Conservation (phyloP, 164 flowering plant species). For the Umbellularia californica region DNA sequence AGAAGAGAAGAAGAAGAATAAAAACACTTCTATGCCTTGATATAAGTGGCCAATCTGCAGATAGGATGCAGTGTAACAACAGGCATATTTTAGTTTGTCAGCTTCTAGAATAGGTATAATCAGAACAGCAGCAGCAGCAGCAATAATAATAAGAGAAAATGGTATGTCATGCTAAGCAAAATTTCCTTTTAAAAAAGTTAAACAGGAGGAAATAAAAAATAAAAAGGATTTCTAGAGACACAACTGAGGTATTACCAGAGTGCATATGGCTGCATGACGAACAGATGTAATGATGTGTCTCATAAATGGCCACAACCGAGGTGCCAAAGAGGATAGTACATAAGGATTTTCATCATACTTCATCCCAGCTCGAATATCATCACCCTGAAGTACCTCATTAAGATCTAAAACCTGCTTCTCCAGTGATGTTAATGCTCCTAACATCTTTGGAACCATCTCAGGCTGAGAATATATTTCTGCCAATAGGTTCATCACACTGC, state of each 20-base stretch:
- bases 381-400: slow-evolving; percentile 49
- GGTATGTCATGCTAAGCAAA: no score
- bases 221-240: no score
- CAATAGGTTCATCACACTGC: slow-evolving; percentile 97
- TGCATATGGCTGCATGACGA: slow-evolving; percentile 82
- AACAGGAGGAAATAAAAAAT: no score
- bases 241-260: slow-evolving; percentile 52
- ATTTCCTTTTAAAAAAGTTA: no score
- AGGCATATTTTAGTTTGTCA: no score
- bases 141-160: no score
- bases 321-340: slow-evolving; percentile 73
- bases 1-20: no score
- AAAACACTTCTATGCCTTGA: no score
- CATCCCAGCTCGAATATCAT: slow-evolving; percentile 42
- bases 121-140: no score
- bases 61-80: no score
- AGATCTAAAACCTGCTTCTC: slow-evolving; percentile 54
- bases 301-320: slow-evolving; percentile 98
- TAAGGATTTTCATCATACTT: slow-evolving; percentile 58
- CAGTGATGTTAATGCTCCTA: slow-evolving; percentile 25
- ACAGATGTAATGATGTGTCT: slow-evolving; percentile 95
- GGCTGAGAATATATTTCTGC: slow-evolving; percentile 96
- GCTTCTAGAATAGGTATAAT: no score
- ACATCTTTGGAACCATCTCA: slow-evolving; percentile 70
- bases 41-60: no score